Conservation (phyloP, 164 flowering plant genomes). For the Magnolia sinica region DNA sequence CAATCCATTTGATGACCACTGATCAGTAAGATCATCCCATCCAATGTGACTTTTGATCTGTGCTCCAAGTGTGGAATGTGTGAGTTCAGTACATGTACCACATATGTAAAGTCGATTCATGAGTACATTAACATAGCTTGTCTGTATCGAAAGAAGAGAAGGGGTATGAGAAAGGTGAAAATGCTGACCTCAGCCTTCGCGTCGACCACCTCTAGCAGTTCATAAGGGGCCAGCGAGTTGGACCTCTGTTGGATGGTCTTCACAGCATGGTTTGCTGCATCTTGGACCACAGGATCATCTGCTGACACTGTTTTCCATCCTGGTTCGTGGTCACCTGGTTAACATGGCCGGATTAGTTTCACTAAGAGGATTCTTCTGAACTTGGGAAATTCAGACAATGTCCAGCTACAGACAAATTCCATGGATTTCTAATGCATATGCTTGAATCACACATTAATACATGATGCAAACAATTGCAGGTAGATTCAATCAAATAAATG, state of each 20-base stretch:
- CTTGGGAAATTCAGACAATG: neutral
- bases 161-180: neutral
- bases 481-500: too few relatives aligned
- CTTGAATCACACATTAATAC: too few relatives aligned
- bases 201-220: slow-evolving; percentile 56
- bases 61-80: too few relatives aligned
- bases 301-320: slow-evolving; percentile 56
- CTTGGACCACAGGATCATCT: slow-evolving; percentile 63
- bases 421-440: neutral
- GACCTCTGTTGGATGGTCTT: slow-evolving; percentile 72
- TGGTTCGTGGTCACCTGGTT: slow-evolving; percentile 42
- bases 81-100: too few relatives aligned
- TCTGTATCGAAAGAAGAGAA: too few relatives aligned
- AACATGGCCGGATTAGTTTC: slow-evolving; percentile 9
- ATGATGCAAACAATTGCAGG: neutral
- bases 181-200: slow-evolving; percentile 68
- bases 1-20: too few relatives aligned
- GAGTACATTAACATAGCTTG: too few relatives aligned
- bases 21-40: too few relatives aligned
- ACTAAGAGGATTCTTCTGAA: neutral
- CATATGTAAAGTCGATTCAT: too few relatives aligned
- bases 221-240: slow-evolving; percentile 65
- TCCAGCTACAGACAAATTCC: too few relatives aligned
- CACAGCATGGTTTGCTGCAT: slow-evolving; percentile 73
- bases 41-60: too few relatives aligned